Percentiles rank a stretch among this genome's conserved stretches.
Evolutionary conservation across 805 yeast species (phyloP).

Genomic region (Geotrichum ghanense): DNA sequence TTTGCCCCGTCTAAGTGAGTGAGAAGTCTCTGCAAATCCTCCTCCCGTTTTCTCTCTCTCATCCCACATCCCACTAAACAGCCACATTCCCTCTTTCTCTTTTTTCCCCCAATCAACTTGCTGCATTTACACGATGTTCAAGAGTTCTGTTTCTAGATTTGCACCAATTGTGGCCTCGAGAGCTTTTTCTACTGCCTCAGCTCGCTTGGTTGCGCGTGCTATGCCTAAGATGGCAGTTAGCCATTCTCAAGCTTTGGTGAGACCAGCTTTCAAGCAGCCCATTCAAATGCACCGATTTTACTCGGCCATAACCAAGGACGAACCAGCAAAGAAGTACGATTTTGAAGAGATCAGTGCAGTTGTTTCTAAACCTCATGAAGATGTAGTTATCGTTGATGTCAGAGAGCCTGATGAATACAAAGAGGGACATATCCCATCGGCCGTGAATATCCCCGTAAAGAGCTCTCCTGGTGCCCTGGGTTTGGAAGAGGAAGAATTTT

Average conservation of each 20-base stretch:
- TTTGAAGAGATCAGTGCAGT: constrained; percentile 45
- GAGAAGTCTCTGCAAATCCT: too few relatives aligned
- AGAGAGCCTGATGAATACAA: constrained; percentile 78
- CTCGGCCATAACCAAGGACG: constrained; percentile 20
- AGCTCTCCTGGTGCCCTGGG: constrained; percentile 89
- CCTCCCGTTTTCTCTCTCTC: too few relatives aligned
- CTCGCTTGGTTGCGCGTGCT: neutral
- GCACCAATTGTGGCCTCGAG: neutral
- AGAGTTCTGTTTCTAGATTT: neutral
- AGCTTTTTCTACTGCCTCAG: neutral
- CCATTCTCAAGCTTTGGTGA: neutral
- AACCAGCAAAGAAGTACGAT: constrained; percentile 39
- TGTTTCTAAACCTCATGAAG: constrained; percentile 33
- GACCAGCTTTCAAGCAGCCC: neutral
- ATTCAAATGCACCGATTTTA: constrained; percentile 10
- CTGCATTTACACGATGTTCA: neutral
- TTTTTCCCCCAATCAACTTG: too few relatives aligned
- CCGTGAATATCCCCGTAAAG: constrained; percentile 81
- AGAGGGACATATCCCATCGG: constrained; percentile 70
- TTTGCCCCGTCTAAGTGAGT: too few relatives aligned
- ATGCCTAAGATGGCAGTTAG: neutral
- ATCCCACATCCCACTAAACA: too few relatives aligned
- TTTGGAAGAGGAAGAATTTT: constrained; percentile 65
- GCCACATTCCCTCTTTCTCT: too few relatives aligned
- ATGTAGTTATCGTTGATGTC: constrained; percentile 65